Evolutionary conservation across 108 stramenopile species (phyloP).

Genomic region (Schizochytrium sp.): DNA sequence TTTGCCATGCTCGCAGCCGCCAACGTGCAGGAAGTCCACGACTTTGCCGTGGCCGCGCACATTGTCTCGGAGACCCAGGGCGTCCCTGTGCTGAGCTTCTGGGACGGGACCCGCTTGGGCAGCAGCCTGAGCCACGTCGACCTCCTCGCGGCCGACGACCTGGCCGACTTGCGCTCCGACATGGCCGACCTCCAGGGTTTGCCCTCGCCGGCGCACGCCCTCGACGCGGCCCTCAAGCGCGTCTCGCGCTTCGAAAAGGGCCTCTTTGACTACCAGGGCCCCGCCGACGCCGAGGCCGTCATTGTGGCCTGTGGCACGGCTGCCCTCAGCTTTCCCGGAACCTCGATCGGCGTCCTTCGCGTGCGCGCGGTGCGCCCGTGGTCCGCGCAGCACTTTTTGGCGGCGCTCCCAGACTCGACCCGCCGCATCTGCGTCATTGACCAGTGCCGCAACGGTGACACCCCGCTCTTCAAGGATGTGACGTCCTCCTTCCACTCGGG

Average conservation of each 20-base stretch:
- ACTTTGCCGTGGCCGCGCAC: background rate
- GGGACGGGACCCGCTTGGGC: background rate
- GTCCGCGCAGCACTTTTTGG: background rate
- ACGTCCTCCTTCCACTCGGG: background rate
- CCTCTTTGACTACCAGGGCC: background rate
- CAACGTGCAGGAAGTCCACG: background rate
- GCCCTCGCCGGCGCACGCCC: background rate
- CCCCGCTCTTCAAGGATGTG: slow-evolving; percentile 13
- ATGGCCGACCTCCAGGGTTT: background rate
- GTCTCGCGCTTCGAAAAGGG: background rate
- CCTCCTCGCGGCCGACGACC: background rate
- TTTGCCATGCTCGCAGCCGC: background rate
- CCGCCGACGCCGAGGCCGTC: background rate
- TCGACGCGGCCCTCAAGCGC: background rate
- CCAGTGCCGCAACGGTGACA: background rate
- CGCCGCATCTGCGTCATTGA: background rate
- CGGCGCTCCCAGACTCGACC: background rate
- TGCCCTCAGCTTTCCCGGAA: background rate
- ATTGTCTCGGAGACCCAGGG: background rate
- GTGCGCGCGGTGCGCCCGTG: slow-evolving; percentile 6
- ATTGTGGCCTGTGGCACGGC: background rate
- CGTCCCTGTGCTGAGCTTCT: background rate
- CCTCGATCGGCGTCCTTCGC: background rate
- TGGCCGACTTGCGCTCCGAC: background rate
- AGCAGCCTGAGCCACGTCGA: background rate